phyloP scores from a whole-genome alignment of 192 early-diverging fungal genomes.

The Backusella morwellensis region DNA sequence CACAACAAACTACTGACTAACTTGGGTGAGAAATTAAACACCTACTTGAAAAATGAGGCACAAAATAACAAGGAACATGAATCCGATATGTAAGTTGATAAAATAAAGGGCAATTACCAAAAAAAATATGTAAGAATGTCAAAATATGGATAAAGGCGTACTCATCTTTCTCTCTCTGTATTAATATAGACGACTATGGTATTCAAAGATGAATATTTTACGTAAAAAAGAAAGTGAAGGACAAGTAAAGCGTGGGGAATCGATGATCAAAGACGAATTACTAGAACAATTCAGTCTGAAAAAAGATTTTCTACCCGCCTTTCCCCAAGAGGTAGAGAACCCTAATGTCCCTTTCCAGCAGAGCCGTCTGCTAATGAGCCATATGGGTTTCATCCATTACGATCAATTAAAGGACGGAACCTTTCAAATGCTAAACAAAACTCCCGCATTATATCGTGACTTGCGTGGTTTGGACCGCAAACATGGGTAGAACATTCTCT shows the following conservation, averaged over 20 bases:
- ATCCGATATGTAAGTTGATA: slow-evolving; percentile 23
- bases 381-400: slow-evolving; percentile 72
- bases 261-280: slow-evolving; percentile 11
- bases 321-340: slow-evolving; percentile 48
- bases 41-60: slow-evolving; percentile 47
- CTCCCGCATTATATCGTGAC: slow-evolving; percentile 64
- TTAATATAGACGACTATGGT: slow-evolving; percentile 19
- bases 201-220: slow-evolving; percentile 23
- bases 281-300: slow-evolving; percentile 43
- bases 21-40: slow-evolving; percentile 42
- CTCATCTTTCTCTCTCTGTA: background rate
- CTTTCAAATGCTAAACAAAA: slow-evolving; percentile 67
- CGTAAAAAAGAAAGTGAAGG: slow-evolving; percentile 5
- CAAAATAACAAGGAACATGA: slow-evolving; percentile 19
- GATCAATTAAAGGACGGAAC: slow-evolving; percentile 69
- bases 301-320: slow-evolving; percentile 49
- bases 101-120: background rate
- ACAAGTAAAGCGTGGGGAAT: background rate
- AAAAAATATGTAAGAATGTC: too few relatives aligned
- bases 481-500: slow-evolving; percentile 51
- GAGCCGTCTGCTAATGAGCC: slow-evolving; percentile 72
- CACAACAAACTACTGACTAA: slow-evolving; percentile 16
- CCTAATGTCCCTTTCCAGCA: slow-evolving; percentile 58
- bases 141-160: background rate
- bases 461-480: slow-evolving; percentile 79